phyloP scores from a whole-genome alignment of 1,284 basidiomycete species.

The Leccinum glutinopallens region DNA sequence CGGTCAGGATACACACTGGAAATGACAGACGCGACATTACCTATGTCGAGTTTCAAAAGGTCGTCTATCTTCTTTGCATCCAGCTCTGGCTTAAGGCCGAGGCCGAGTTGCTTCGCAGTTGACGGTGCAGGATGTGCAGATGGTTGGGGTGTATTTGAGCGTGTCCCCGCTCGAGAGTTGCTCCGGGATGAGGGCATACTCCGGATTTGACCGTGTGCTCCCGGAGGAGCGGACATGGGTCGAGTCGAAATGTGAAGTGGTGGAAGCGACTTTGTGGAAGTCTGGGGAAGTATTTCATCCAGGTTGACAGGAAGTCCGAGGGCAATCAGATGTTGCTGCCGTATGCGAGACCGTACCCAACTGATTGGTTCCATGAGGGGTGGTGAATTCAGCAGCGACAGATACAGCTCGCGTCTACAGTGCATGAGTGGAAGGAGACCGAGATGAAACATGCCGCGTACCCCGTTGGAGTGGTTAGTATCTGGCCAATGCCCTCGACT shows the following conservation, averaged over 20 bases:
- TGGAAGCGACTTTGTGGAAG: slow-evolving; percentile 71
- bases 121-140: slow-evolving; percentile 39
- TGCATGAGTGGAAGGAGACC: slow-evolving; percentile 32
- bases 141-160: slow-evolving; percentile 60
- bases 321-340: slow-evolving; percentile 85
- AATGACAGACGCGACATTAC: slow-evolving; percentile 40
- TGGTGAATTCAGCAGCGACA: slow-evolving; percentile 62
- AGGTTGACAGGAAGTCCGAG: slow-evolving; percentile 92
- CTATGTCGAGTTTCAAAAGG: slow-evolving; percentile 67
- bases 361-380: slow-evolving; percentile 79
- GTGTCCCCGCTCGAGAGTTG: slow-evolving; percentile 46
- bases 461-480: slow-evolving; percentile 76
- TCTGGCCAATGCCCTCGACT: slow-evolving; percentile 77
- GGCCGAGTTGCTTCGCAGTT: slow-evolving; percentile 55
- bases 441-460: slow-evolving; percentile 36
- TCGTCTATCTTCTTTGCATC: slow-evolving; percentile 65
- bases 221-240: slow-evolving; percentile 76
- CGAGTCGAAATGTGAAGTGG: slow-evolving; percentile 82
- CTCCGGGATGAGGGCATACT: slow-evolving; percentile 43
- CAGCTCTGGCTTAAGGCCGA: slow-evolving; percentile 72
- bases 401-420: slow-evolving; percentile 74
- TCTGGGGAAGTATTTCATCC: slow-evolving; percentile 84
- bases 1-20: slow-evolving; percentile 7
- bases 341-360: slow-evolving; percentile 88
- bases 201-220: slow-evolving; percentile 44